Conservation (phyloP, 441 rosid genomes). For the Hura crepitans region DNA sequence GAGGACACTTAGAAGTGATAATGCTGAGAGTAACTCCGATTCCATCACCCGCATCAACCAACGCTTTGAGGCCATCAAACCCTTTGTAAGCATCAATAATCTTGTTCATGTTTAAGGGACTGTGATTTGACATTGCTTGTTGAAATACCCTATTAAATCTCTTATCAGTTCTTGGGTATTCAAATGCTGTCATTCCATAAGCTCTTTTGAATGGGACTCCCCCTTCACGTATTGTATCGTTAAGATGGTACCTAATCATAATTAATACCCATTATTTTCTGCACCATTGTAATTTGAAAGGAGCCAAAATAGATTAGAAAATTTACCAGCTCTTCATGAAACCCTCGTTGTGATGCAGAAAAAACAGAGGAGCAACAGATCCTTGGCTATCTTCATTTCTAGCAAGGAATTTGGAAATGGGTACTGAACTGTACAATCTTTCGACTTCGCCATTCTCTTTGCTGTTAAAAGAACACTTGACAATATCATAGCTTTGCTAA, state of each 20-base stretch:
- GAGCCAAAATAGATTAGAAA: not conserved
- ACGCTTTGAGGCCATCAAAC: conserved; percentile 43
- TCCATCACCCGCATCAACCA: conserved; percentile 77
- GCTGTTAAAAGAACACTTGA: conserved; percentile 36
- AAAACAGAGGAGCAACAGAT: conserved; percentile 40
- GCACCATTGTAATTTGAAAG: not conserved
- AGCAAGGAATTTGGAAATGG: conserved; percentile 52
- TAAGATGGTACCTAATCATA: conserved; percentile 52
- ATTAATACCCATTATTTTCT: not conserved
- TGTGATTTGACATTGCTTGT: conserved; percentile 49
- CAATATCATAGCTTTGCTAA: conserved; percentile 47
- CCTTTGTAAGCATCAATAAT: conserved; percentile 56
- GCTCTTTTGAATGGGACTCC: conserved; percentile 69
- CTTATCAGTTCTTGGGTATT: conserved; percentile 55
- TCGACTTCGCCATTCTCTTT: conserved; percentile 41
- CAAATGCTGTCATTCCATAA: conserved; percentile 56
- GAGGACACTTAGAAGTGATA: conserved; percentile 53
- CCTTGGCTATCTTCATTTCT: conserved; percentile 50
- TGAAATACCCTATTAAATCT: conserved; percentile 61
- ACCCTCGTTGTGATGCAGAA: conserved; percentile 58
- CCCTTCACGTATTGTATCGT: conserved; percentile 67
- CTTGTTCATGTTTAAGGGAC: conserved; percentile 52
- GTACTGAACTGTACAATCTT: conserved; percentile 42
- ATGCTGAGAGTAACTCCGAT: conserved; percentile 24
- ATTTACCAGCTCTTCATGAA: conserved; percentile 64